Percentiles rank a stretch among this genome's conserved stretches.
Evolutionary conservation across 495 filamentous ascomycete genomes (phyloP).

Genomic region (Cladorrhinum samala): DNA sequence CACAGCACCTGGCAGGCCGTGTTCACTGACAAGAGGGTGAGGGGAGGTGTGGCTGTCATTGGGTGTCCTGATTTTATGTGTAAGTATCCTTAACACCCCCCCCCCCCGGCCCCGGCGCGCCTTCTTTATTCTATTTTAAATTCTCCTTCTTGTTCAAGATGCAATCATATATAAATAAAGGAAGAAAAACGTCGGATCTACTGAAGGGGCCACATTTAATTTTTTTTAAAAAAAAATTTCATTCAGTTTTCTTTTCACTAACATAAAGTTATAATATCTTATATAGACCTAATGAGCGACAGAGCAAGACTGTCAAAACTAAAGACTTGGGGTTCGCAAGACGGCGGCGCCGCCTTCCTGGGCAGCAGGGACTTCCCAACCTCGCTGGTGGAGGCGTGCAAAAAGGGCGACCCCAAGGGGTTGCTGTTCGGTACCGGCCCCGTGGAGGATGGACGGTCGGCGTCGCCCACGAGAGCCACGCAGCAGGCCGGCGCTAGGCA

Average conservation of each 20-base stretch:
- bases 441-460: conserved; percentile 21
- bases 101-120: too few relatives aligned
- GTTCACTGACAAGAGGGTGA: conserved; percentile 70
- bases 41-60: conserved; percentile 69
- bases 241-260: not conserved
- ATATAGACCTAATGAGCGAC: conserved; percentile 57
- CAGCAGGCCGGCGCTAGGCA: conserved; percentile 11
- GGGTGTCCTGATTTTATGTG: conserved; percentile 84
- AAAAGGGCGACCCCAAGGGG: conserved; percentile 62
- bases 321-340: conserved; percentile 45
- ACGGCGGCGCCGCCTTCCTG: conserved; percentile 57
- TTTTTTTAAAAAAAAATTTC: too few relatives aligned
- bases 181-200: too few relatives aligned
- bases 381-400: conserved; percentile 55
- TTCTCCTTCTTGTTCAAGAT: too few relatives aligned
- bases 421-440: conserved; percentile 52
- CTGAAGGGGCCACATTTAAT: too few relatives aligned
- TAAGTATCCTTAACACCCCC: conserved; percentile 22
- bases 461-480: not conserved
- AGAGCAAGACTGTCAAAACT: conserved; percentile 70
- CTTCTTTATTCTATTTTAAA: too few relatives aligned
- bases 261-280: conserved; percentile 13
- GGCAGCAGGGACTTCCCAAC: conserved; percentile 70
- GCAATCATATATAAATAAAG: too few relatives aligned
- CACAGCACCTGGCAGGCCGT: conserved; percentile 82